Evolutionary conservation across 2,329 filamentous ascomycete genomes (phyloP).

Genomic region (Claviceps arundinis): DNA sequence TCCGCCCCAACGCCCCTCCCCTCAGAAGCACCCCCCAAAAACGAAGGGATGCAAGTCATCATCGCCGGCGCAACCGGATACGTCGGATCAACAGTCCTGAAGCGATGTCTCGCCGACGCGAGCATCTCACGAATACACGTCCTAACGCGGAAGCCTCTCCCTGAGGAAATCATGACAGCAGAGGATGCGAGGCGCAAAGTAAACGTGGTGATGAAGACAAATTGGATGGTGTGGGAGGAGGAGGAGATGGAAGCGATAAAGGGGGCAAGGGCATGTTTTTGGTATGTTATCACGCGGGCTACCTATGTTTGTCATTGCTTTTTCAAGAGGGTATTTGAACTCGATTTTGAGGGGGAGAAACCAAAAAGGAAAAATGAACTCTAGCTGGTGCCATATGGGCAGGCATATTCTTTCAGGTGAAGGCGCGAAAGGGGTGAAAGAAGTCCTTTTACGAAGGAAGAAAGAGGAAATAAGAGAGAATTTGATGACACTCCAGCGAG

Average conservation of each 20-base stretch:
- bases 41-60: neutral
- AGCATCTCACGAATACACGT: neutral
- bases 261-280: neutral
- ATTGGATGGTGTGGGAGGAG: slow-evolving; percentile 1
- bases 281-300: neutral
- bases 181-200: neutral
- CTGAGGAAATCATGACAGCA: neutral
- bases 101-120: neutral
- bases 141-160: neutral
- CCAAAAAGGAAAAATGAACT: too few species aligned
- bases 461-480: neutral
- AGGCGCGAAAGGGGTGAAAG: neutral
- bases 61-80: slow-evolving; percentile 2
- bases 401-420: neutral
- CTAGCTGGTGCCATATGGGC: neutral
- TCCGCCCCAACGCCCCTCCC: neutral
- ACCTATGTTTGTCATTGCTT: neutral
- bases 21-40: neutral
- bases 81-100: slow-evolving; percentile 2
- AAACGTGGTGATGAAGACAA: neutral
- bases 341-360: neutral
- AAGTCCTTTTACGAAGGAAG: neutral
- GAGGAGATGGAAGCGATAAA: neutral
- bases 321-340: neutral
- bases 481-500: too few species aligned